Percentiles rank a stretch among this genome's conserved stretches.
Evolutionary conservation across 2,329 filamentous ascomycete genomes (phyloP).

Genomic region (Hortaea sp.): DNA sequence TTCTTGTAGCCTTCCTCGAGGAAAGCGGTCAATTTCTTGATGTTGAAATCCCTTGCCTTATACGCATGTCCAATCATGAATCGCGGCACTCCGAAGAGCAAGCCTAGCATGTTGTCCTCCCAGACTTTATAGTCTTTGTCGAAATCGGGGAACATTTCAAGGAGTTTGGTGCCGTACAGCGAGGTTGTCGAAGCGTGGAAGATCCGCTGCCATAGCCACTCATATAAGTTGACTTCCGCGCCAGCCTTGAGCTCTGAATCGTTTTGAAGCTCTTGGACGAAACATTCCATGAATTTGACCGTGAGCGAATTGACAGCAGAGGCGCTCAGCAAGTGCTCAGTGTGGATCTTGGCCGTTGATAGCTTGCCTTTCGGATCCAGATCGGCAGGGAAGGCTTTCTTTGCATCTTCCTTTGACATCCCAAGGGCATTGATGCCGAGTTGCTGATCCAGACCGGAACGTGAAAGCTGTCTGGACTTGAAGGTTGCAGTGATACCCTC

Average conservation of each 20-base stretch:
- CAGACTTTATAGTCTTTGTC: conserved; percentile 12
- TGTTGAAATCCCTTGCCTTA: conserved; percentile 6
- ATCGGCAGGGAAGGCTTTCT: conserved; percentile 10
- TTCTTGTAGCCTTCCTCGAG: conserved; percentile 6
- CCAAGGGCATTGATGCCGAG: conserved; percentile 11
- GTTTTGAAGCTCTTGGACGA: neutral
- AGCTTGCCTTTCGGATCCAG: conserved; percentile 4
- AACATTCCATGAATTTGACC: conserved; percentile 8
- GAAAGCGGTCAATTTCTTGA: conserved; percentile 11
- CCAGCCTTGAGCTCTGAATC: conserved; percentile 7
- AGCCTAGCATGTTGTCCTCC: conserved; percentile 11
- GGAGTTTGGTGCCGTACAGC: conserved; percentile 11
- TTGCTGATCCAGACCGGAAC: conserved; percentile 10
- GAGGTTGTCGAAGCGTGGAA: conserved; percentile 12
- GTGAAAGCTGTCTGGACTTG: conserved; percentile 7
- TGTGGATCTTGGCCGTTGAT: conserved; percentile 8
- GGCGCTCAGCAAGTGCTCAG: conserved; percentile 6
- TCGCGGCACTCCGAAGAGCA: conserved; percentile 14
- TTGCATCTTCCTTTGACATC: conserved; percentile 8
- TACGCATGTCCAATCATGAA: conserved; percentile 9
- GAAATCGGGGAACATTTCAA: conserved; percentile 12
- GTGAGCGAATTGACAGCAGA: conserved; percentile 9
- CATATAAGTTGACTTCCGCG: conserved; percentile 10
- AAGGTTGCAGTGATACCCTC: conserved; percentile 11
- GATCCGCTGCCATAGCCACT: conserved; percentile 10